Evolutionary conservation across 768 basidiomycete species (phyloP), one percentile per base, ranked within the genome.

Genomic region (Heimioporus sp.): DNA sequence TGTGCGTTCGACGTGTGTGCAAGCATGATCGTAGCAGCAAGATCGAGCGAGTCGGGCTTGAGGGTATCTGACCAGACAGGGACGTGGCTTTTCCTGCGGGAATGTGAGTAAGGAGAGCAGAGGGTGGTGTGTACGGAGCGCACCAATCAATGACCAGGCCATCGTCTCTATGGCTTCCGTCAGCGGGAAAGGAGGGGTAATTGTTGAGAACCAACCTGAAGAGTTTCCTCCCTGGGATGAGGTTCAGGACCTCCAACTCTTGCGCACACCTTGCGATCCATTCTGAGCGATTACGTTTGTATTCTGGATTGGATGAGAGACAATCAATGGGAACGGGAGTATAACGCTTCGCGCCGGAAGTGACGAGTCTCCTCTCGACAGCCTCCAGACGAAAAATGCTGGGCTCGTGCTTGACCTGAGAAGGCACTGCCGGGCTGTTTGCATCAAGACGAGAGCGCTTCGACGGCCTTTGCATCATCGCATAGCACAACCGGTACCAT

Each of bases 31-130:
- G 63, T 51, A 21, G 69, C 53, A 35, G 63, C 69, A 24, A 70
- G 69, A 42, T 67, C 65, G 17, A 52, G 53, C 0, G 57, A 24
- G n/a, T 48, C 53, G 8, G 67, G 68, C 51, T 53, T 56, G 43
- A 68, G 50, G 0, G 68, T 66, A 51, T 69, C 66, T 45, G 68
- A 63, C 66, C 66, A 63, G 42, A 72, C 66, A 5, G 70, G 60
- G 12, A 66, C 56, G 7, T 53, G 28, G 35, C 68, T 70, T 43
- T 20, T 64, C 68, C 70, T 72, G 48, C 15, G 11, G 30, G 28
- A 19, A 15, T 16, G 21, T 61, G 49, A 54, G 37, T 24, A 50
- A 32, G 30, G 5, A 16, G 16, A n/a, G 36, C 40, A 43, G 15
- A 34, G 4, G 39, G 13, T 35, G 35, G 9, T 35, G 24, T 12